phyloP scores from a whole-genome alignment of 1,284 basidiomycete species.

The Hemileia vastatrix region DNA sequence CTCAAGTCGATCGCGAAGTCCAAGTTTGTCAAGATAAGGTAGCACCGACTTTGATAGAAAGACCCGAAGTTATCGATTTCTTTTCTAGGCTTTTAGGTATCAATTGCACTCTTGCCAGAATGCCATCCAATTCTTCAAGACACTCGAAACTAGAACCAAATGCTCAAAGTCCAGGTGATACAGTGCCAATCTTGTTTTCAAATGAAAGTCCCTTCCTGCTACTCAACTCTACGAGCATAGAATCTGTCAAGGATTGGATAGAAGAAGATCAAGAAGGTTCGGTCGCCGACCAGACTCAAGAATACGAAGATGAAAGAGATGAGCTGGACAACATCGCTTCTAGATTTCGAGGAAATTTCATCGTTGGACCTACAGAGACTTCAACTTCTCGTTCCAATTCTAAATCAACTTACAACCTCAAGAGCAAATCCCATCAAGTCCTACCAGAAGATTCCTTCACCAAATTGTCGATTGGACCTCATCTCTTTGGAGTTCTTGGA shows the following conservation, averaged over 20 bases:
- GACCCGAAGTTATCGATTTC: neutral
- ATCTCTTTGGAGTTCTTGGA: no score
- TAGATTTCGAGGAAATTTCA: constrained; percentile 32
- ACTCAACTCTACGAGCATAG: constrained; percentile 27
- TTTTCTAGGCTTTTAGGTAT: constrained; percentile 2
- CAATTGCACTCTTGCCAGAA: constrained; percentile 6
- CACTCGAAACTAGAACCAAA: neutral
- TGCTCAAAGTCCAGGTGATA: constrained; percentile 4
- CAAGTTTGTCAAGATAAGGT: constrained; percentile 4
- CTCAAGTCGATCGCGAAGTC: neutral
- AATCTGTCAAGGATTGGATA: constrained; percentile 27
- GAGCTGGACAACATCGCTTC: constrained; percentile 15
- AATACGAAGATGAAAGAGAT: neutral
- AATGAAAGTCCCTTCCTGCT: constrained; percentile 36
- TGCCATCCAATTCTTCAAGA: neutral
- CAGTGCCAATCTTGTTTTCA: constrained; percentile 30
- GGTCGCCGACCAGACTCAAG: neutral
- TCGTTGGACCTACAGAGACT: constrained; percentile 15
- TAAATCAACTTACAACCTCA: neutral
- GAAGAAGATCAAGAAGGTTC: constrained; percentile 28
- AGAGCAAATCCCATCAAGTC: no score
- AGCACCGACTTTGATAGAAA: neutral
- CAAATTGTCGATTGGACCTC: no score
- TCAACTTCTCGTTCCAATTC: no score
- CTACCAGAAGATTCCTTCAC: no score